Conservation (phyloP, 1,139 yeast genomes). For the Martiniozyma asiatica region DNA sequence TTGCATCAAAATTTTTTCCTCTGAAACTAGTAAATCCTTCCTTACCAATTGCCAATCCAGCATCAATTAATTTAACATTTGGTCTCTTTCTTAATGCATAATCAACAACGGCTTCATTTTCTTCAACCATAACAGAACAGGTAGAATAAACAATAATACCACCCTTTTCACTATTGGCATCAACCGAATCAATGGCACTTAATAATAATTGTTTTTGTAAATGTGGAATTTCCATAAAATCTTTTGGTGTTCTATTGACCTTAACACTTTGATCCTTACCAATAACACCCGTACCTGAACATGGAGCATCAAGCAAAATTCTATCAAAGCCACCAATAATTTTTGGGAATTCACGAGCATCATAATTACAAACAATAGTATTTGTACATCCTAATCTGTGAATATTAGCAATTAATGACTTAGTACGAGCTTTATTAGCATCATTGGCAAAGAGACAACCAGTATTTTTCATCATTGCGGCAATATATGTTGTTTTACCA, state of each 20-base stretch:
- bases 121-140: constrained; percentile 97
- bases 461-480: constrained; percentile 96
- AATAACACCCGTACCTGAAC: constrained; percentile 99
- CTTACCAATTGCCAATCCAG: constrained; percentile 90
- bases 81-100: constrained; percentile 95
- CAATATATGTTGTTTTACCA: constrained; percentile 93
- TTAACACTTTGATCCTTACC: constrained; percentile 96
- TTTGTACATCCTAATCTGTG: constrained; percentile 95
- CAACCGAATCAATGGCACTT: constrained; percentile 95
- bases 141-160: constrained; percentile 95
- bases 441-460: constrained; percentile 97
- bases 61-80: constrained; percentile 85
- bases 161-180: constrained; percentile 82
- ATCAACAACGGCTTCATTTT: constrained; percentile 97
- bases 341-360: constrained; percentile 96
- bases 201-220: constrained; percentile 86
- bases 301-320: constrained; percentile 92
- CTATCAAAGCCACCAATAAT: constrained; percentile 98
- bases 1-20: constrained; percentile 81
- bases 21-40: constrained; percentile 90
- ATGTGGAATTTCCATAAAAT: constrained; percentile 93
- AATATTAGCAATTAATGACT: constrained; percentile 91
- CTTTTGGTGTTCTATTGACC: constrained; percentile 88
- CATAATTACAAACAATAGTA: constrained; percentile 93
- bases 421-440: constrained; percentile 90